Evolutionary conservation across 345 rosid species (phyloP).

Genomic region (Dipteronia sinensis): DNA sequence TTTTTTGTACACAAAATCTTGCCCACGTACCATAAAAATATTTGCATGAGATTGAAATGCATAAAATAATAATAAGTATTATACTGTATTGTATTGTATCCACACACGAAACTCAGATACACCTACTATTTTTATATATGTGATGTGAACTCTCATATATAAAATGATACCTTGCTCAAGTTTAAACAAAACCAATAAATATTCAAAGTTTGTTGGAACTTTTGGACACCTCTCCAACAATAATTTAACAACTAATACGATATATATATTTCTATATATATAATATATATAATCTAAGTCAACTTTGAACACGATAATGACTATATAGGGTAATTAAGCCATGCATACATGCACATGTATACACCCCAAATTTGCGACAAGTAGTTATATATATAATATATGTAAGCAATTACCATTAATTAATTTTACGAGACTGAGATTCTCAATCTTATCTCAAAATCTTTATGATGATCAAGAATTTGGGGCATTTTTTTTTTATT

Average conservation of each 20-base stretch:
- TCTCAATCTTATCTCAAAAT: background rate
- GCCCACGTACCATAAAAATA: background rate
- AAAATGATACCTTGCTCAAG: background rate
- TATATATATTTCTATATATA: constrained; percentile 11
- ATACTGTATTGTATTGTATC: background rate
- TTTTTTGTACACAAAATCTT: background rate
- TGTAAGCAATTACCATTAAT: constrained; percentile 21
- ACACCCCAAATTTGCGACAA: constrained; percentile 38
- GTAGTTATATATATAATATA: constrained; percentile 36
- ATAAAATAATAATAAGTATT: background rate
- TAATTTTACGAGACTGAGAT: constrained; percentile 17
- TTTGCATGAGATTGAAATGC: background rate
- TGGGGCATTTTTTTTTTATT: constrained; percentile 2
- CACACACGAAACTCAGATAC: background rate
- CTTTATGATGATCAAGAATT: constrained; percentile 8
- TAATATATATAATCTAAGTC: constrained; percentile 23
- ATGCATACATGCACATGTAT: constrained; percentile 35
- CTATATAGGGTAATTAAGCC: constrained; percentile 33
- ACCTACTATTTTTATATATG: background rate
- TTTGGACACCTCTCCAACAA: constrained; percentile 43
- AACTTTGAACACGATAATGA: constrained; percentile 31
- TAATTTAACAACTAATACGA: constrained; percentile 32
- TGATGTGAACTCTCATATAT: constrained; percentile 22
- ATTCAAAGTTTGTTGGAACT: constrained; percentile 62
- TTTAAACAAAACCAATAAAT: background rate